Base-by-base conservation (phyloP, 2,329 filamentous ascomycete genomes). In the Emergomyces africanus region DNA sequence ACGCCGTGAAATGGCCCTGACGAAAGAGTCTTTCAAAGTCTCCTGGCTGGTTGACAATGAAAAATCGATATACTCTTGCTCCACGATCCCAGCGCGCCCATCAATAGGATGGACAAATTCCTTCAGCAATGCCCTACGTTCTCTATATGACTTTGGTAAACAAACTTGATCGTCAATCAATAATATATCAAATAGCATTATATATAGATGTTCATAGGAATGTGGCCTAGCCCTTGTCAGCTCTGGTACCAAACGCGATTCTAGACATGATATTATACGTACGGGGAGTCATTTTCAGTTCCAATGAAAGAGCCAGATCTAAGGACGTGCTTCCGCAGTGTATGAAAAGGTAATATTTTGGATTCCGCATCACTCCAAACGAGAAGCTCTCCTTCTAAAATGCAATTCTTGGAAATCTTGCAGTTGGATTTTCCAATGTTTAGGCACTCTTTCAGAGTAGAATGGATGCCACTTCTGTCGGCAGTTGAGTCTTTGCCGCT, bases 401-500 rank as follows among this genome's bases (percentile, higher is more conserved):
- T 92, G 64, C 89, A 95, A 5, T 80, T 79, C 8, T 74, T 75
- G 30, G 78, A 79, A 63, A 95, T 72, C 12, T 74, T 79, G 68
- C 87, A 87, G 8, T 79, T 75, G 0, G 77, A 62, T 1, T 74
- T 72, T 2, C 83, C 83, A 39, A 95, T 77, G 8, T 77, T 78
- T 5, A 95, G 74, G 3, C 86, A 85, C 3, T 83, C 75, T 46
- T 79, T 77, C 59, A 96, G 83, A 1, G 79, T 79, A 1, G 79
- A 78, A 58, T 88, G 84, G 25, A 95, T 71, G 1, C 75, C 77
- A 12, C 71, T 65, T 39, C 87, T 81, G 69, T 95, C 90, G 57
- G 75, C 68, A 0, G 90, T 96, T 50, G 90, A 92, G 64, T 96
- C 89, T 69, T 94, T 95, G 60, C 90, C 89, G 66, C 89, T 94